Conservation (phyloP, 805 yeast genomes). For the Yamadazyma kitorensis region DNA sequence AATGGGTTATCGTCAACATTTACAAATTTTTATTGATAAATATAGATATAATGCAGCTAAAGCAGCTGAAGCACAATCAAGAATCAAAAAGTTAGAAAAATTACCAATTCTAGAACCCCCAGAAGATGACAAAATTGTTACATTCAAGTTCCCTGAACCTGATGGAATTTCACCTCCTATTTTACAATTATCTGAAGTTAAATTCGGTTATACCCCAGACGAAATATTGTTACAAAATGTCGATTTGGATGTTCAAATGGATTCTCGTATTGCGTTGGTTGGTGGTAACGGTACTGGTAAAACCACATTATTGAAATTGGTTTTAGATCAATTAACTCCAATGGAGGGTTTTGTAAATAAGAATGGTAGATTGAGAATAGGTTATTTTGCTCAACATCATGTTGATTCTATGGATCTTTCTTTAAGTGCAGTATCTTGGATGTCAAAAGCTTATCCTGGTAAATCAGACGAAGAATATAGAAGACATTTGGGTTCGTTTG, state of each 20-base stretch:
- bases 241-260: constrained; percentile 87
- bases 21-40: constrained; percentile 93
- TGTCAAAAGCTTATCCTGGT: constrained; percentile 87
- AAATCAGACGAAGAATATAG: constrained; percentile 95
- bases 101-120: constrained; percentile 92
- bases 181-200: constrained; percentile 78
- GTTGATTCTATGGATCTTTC: constrained; percentile 94
- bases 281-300: constrained; percentile 99
- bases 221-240: constrained; percentile 70
- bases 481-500: constrained; percentile 94
- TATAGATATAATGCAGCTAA: constrained; percentile 97
- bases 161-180: constrained; percentile 93
- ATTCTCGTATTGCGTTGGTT: constrained; percentile 91
- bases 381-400: constrained; percentile 98
- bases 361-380: constrained; percentile 86
- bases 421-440: constrained; percentile 89
- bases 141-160: constrained; percentile 93
- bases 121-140: constrained; percentile 80
- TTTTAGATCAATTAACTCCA: constrained; percentile 78
- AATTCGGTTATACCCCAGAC: constrained; percentile 75
- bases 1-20: constrained; percentile 91
- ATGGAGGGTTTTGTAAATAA: constrained; percentile 72
- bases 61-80: constrained; percentile 95
- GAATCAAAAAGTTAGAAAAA: constrained; percentile 95
- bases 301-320: constrained; percentile 83